Evolutionary conservation across 345 rosid species (phyloP).

Genomic region (Orychophragmus violaceus): DNA sequence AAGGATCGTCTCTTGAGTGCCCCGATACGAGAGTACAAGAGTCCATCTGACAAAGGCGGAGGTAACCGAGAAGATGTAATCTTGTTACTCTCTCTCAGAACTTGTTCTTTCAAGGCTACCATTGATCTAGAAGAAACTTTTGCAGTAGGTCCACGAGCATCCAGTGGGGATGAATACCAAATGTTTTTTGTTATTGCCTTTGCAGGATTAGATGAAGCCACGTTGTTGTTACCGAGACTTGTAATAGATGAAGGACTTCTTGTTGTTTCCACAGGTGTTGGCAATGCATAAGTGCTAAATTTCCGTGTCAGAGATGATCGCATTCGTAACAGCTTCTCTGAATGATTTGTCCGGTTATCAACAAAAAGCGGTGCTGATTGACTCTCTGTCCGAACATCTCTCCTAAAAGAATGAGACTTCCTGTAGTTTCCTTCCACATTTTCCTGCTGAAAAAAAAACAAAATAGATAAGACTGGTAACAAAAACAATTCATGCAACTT

Average conservation of each 20-base stretch:
- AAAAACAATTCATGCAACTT: background rate
- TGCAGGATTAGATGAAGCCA: slow-evolving; percentile 31
- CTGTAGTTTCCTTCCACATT: slow-evolving; percentile 30
- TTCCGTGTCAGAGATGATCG: slow-evolving; percentile 51
- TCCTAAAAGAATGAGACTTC: slow-evolving; percentile 39
- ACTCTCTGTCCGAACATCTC: slow-evolving; percentile 39
- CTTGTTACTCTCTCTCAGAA: slow-evolving; percentile 59
- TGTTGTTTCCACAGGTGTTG: slow-evolving; percentile 63
- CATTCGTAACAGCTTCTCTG: slow-evolving; percentile 46
- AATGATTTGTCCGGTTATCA: slow-evolving; percentile 44
- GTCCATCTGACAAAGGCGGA: slow-evolving; percentile 55
- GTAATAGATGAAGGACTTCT: slow-evolving; percentile 43
- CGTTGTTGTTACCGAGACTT: slow-evolving; percentile 21
- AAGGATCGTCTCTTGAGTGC: slow-evolving; percentile 63
- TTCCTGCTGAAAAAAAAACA: slow-evolving; percentile 41
- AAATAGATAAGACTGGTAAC: slow-evolving; percentile 1
- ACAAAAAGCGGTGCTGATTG: slow-evolving; percentile 78
- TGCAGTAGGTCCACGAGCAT: slow-evolving; percentile 39
- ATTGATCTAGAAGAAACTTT: slow-evolving; percentile 40
- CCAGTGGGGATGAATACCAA: slow-evolving; percentile 81
- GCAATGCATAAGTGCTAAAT: slow-evolving; percentile 75
- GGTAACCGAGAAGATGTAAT: slow-evolving; percentile 43
- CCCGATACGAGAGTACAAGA: slow-evolving; percentile 44
- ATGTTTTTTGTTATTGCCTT: slow-evolving; percentile 37
- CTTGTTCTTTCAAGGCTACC: slow-evolving; percentile 22